These are phyloP conservation scores for Plasmodium falciparum DNA, from an alignment of 169 alveolate genomes.

Conservation along the genomic window DNA sequence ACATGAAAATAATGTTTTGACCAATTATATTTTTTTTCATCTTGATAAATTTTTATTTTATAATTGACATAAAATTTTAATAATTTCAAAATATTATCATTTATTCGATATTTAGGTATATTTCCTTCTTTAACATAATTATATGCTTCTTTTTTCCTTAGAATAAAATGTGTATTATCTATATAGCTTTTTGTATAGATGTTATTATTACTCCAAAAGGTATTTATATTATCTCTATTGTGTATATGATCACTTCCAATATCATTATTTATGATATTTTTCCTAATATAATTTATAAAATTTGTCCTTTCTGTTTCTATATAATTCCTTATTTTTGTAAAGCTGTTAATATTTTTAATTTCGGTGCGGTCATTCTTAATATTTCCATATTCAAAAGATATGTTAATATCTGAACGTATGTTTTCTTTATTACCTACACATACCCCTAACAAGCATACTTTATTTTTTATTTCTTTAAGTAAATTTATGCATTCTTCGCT, in stretches of 20 bases:
- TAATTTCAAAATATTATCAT: constrained; percentile 27
- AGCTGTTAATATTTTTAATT: constrained; percentile 84
- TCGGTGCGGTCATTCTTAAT: constrained; percentile 77
- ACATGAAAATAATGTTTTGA: constrained; percentile 70
- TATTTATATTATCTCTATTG: constrained; percentile 19
- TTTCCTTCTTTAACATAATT: constrained; percentile 67
- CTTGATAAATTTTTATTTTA: constrained; percentile 75
- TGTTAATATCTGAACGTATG: constrained; percentile 83
- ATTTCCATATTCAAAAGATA: constrained; percentile 78
- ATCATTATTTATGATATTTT: not conserved
- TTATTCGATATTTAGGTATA: constrained; percentile 58
- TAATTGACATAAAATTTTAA: constrained; percentile 73
- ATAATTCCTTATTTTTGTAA: constrained; percentile 76
- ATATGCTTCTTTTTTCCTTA: constrained; percentile 59
- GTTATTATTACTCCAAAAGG: not conserved
- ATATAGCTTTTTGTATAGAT: constrained; percentile 67
- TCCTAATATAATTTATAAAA: constrained; percentile 24
- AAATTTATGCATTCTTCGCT: constrained; percentile 80
- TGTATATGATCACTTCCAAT: not conserved
- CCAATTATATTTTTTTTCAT: constrained; percentile 69
- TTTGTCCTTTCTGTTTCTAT: constrained; percentile 44
- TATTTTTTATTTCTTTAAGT: constrained; percentile 78
- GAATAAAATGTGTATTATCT: constrained; percentile 53
- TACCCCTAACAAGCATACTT: constrained; percentile 78
- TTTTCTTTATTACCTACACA: constrained; percentile 85